Percentiles rank a stretch among this genome's conserved stretches.
Evolutionary conservation across 1,284 basidiomycete genomes (phyloP).

Genomic region (Phellopilus nigrolimitatus): DNA sequence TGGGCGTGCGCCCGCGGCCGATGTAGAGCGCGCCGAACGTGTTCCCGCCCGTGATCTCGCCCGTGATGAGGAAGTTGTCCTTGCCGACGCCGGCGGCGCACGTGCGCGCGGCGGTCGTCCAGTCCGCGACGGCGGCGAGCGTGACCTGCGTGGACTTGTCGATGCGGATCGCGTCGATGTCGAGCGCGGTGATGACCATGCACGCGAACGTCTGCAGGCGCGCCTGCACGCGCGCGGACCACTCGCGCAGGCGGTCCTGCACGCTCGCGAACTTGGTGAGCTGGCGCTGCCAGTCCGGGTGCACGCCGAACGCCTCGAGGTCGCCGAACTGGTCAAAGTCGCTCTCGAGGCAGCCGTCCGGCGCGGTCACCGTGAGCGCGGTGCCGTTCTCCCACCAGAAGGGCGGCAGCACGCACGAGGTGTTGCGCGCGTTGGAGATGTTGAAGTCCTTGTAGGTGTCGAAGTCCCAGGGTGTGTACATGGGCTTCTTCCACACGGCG

Average conservation of each 20-base stretch:
- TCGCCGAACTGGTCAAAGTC: conserved; percentile 94
- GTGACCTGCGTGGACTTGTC: conserved; percentile 92
- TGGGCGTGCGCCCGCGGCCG: conserved; percentile 81
- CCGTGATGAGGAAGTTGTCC: conserved; percentile 83
- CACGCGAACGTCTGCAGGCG: conserved; percentile 78
- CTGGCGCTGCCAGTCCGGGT: conserved; percentile 91
- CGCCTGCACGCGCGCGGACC: conserved; percentile 71
- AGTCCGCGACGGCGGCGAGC: conserved; percentile 70
- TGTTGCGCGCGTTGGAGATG: conserved; percentile 61
- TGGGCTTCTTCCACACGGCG: conserved; percentile 71
- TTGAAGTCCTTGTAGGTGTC: conserved; percentile 79
- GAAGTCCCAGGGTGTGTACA: conserved; percentile 80
- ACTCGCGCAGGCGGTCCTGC: conserved; percentile 89
- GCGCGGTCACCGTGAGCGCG: conserved; percentile 47
- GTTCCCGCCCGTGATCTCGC: conserved; percentile 93
- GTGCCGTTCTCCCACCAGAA: conserved; percentile 78
- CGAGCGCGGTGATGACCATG: conserved; percentile 79
- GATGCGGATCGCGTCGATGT: conserved; percentile 89
- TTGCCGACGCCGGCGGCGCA: conserved; percentile 74
- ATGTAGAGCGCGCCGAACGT: conserved; percentile 83
- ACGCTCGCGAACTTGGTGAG: conserved; percentile 91
- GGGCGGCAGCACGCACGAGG: conserved; percentile 67
- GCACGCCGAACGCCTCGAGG: conserved; percentile 94
- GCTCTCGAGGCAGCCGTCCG: conserved; percentile 68
- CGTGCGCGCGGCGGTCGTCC: conserved; percentile 67